Conservation (phyloP, 495 filamentous ascomycete species). For the Aspergillus diversus region DNA sequence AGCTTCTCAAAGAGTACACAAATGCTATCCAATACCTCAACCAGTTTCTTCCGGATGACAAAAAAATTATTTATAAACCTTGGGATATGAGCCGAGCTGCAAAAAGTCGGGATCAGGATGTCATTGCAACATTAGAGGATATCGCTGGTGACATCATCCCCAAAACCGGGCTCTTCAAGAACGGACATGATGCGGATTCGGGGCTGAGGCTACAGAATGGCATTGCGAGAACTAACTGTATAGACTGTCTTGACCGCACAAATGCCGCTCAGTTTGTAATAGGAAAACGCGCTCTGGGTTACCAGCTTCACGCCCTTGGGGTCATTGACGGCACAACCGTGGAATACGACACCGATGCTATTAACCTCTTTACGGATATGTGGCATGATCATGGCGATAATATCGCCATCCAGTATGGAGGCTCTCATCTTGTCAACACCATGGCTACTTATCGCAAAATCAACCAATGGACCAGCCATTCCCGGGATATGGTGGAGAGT, state of each 20-base stretch:
- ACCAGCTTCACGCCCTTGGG: conserved; percentile 91
- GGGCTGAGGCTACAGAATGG: conserved; percentile 83
- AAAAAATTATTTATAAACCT: conserved; percentile 88
- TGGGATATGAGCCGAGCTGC: conserved; percentile 98
- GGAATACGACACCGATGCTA: conserved; percentile 92
- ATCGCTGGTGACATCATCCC: conserved; percentile 86
- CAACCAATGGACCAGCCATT: conserved; percentile 97
- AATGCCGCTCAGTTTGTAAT: conserved; percentile 98
- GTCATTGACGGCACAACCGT: conserved; percentile 78
- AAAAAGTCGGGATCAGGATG: conserved; percentile 94
- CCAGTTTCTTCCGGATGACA: conserved; percentile 82
- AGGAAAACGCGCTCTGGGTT: conserved; percentile 89
- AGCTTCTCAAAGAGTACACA: conserved; percentile 84
- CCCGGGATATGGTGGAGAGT: conserved; percentile 97
- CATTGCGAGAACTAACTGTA: conserved; percentile 93
- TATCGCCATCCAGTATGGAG: conserved; percentile 96
- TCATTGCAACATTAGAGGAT: conserved; percentile 85
- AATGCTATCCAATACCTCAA: conserved; percentile 91
- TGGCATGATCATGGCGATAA: conserved; percentile 94
- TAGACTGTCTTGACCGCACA: conserved; percentile 94
- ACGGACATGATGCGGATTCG: conserved; percentile 69
- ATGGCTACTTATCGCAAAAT: conserved; percentile 99
- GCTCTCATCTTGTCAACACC: conserved; percentile 96
- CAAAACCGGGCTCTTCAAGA: conserved; percentile 92
- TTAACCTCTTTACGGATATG: conserved; percentile 97